Percentiles rank a stretch among this genome's conserved stretches.
Evolutionary conservation across 345 rosid species (phyloP).

Genomic region (Citrus medica): DNA sequence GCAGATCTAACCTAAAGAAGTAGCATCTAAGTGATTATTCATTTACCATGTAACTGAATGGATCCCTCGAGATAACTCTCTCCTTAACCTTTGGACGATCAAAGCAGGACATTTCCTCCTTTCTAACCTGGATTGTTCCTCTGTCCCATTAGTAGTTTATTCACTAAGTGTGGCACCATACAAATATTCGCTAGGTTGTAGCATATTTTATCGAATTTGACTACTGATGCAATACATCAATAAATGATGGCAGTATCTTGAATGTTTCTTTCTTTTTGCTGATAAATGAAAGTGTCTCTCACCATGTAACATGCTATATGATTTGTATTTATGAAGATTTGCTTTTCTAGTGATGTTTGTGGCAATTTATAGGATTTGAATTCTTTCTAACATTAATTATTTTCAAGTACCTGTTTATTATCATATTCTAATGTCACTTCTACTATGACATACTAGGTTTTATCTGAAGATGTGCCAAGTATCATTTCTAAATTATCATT

Average conservation of each 20-base stretch:
- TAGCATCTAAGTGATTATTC: neutral
- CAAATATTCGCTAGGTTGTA: neutral
- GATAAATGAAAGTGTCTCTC: neutral
- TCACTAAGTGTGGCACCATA: neutral
- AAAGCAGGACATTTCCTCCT: neutral
- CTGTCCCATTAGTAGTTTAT: neutral
- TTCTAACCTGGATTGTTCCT: neutral
- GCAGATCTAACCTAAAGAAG: neutral
- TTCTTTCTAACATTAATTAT: neutral
- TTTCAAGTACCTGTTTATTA: neutral
- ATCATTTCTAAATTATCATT: constrained; percentile 72
- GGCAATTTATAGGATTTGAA: neutral
- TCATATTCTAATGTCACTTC: neutral
- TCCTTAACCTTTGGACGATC: neutral
- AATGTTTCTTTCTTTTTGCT: neutral
- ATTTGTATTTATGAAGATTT: neutral
- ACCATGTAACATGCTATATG: neutral
- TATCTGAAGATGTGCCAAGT: constrained; percentile 78
- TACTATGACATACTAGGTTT: constrained; percentile 44
- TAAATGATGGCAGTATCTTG: neutral
- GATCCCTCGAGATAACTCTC: neutral
- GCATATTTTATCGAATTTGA: neutral
- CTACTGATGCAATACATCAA: neutral
- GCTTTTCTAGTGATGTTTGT: neutral
- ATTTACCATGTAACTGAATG: neutral